These are phyloP conservation scores for Suillus alpinus DNA, from an alignment of 768 basidiomycete genomes.

Conservation along the genomic window DNA sequence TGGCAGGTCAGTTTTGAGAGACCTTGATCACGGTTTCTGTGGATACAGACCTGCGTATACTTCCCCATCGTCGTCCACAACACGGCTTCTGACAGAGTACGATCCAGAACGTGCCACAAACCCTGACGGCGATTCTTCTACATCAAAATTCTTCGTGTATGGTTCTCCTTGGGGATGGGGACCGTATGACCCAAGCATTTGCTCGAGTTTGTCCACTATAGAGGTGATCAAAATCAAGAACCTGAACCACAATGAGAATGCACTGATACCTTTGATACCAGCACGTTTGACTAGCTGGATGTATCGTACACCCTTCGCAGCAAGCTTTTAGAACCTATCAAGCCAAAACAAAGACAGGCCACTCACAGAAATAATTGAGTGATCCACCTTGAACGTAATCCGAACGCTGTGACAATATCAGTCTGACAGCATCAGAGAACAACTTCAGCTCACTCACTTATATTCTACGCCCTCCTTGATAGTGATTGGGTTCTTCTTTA, in stretches of 20 bases:
- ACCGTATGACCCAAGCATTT: slow-evolving; percentile 94
- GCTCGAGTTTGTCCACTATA: slow-evolving; percentile 85
- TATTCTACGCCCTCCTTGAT: slow-evolving; percentile 90
- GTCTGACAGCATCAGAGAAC: background rate
- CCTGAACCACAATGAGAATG: background rate
- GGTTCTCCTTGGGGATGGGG: slow-evolving; percentile 62
- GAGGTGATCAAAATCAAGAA: slow-evolving; percentile 7
- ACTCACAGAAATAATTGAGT: slow-evolving; percentile 80
- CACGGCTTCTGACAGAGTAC: slow-evolving; percentile 76
- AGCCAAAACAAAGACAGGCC: background rate
- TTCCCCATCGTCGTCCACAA: slow-evolving; percentile 83
- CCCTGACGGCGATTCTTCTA: slow-evolving; percentile 74
- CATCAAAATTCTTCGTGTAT: slow-evolving; percentile 74
- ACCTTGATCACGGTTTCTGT: background rate
- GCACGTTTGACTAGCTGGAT: slow-evolving; percentile 85
- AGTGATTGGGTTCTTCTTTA: slow-evolving; percentile 74
- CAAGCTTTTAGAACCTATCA: slow-evolving; percentile 9
- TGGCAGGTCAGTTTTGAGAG: slow-evolving; percentile 10
- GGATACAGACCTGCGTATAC: slow-evolving; percentile 68
- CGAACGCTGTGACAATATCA: slow-evolving; percentile 52
- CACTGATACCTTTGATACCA: slow-evolving; percentile 61
- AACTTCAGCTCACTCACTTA: slow-evolving; percentile 47
- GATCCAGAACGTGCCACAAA: slow-evolving; percentile 79
- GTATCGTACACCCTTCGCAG: slow-evolving; percentile 72
- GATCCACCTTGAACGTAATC: slow-evolving; percentile 84